Percentiles rank a stretch among this genome's conserved stretches.
Conservation (phyloP, 352 stramenopile genomes). For the Phytopythium oedochilum region DNA sequence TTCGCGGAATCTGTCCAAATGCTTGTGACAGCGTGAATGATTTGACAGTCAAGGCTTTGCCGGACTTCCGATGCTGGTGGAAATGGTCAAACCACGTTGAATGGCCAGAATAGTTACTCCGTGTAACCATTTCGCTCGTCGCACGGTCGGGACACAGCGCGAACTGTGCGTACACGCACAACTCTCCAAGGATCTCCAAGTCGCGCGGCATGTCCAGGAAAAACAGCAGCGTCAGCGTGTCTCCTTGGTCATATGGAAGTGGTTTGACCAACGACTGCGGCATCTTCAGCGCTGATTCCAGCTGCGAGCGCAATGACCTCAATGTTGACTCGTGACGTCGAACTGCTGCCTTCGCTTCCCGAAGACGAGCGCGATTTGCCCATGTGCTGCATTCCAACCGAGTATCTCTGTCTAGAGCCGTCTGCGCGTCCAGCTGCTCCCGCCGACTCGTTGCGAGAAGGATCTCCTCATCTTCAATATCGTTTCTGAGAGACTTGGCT, state of each 20-base stretch:
- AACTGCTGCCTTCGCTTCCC: background rate
- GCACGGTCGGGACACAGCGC: conserved; percentile 11
- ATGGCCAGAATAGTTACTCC: background rate
- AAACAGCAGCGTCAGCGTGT: conserved; percentile 35
- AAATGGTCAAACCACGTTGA: conserved; percentile 22
- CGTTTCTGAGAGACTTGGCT: background rate
- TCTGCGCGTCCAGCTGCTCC: background rate
- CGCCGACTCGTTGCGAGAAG: background rate
- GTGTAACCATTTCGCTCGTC: conserved; percentile 7
- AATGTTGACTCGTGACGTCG: background rate
- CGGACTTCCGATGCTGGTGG: background rate
- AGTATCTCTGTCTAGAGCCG: too few species aligned
- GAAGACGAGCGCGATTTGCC: background rate
- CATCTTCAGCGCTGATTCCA: conserved; percentile 7
- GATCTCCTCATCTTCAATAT: conserved; percentile 1
- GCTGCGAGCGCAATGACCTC: background rate
- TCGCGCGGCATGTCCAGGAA: conserved; percentile 32
- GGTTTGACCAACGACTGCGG: conserved; percentile 24
- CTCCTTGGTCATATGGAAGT: conserved; percentile 15
- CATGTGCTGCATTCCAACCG: too few species aligned
- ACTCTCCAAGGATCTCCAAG: conserved; percentile 26
- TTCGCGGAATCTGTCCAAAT: background rate
- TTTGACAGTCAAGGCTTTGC: too few species aligned
- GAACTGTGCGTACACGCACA: conserved; percentile 35
- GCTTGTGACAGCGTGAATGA: background rate